Evolutionary conservation across 163 green algal species (phyloP).

Genomic region (Prototheca wickerhamii): DNA sequence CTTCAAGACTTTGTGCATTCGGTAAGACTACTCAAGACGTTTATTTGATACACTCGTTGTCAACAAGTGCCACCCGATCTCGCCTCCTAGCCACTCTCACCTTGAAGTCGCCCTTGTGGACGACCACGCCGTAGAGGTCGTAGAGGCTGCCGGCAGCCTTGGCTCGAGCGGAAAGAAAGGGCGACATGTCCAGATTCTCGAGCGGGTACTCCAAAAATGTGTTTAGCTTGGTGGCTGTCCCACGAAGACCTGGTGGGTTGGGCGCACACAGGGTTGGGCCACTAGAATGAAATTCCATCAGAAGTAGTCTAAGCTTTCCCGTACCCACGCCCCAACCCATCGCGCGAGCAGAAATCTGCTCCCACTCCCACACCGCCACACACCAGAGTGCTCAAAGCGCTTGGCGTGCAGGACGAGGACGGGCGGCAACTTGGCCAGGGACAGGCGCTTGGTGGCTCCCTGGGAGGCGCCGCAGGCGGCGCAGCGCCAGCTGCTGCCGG

Average conservation of each 20-base stretch:
- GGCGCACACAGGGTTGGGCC: no score
- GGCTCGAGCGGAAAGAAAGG: slow-evolving; percentile 52
- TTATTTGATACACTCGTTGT: neutral
- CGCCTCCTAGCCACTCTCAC: neutral
- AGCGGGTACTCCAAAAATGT: slow-evolving; percentile 66
- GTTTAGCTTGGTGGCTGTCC: slow-evolving; percentile 56
- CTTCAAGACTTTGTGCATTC: no score
- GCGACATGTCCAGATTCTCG: slow-evolving; percentile 62
- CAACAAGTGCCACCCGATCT: neutral
- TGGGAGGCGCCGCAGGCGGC: slow-evolving; percentile 23
- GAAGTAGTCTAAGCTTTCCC: no score
- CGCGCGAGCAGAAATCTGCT: no score
- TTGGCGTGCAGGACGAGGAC: slow-evolving; percentile 87
- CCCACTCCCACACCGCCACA: no score
- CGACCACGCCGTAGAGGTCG: slow-evolving; percentile 79
- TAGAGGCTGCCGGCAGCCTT: slow-evolving; percentile 41
- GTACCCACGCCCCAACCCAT: no score
- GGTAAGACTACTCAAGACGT: no score
- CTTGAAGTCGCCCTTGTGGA: slow-evolving; percentile 74
- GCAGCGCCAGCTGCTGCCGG: slow-evolving; percentile 26
- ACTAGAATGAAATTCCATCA: no score
- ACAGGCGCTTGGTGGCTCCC: slow-evolving; percentile 75
- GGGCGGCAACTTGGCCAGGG: slow-evolving; percentile 61
- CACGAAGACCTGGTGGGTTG: slow-evolving; percentile 12
- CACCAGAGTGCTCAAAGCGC: slow-evolving; percentile 74